Evolutionary conservation across 805 yeast species (phyloP).

Genomic region (Spathaspora arborariae): DNA sequence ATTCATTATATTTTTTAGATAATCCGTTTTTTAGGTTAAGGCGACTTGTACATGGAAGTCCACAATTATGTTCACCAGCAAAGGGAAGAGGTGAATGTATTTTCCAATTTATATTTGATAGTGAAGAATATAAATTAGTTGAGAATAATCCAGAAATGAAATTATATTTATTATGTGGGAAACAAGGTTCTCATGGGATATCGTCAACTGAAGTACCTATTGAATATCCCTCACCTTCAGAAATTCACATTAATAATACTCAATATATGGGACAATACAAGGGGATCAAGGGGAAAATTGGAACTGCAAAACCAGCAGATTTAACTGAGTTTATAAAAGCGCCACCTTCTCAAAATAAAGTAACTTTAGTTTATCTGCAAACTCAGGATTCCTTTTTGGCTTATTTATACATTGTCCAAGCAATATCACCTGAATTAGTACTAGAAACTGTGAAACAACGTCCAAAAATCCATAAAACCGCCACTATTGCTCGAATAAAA

Average conservation of each 20-base stretch:
- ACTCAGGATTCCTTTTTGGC: constrained; percentile 48
- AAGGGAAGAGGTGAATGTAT: constrained; percentile 41
- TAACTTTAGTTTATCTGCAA: constrained; percentile 57
- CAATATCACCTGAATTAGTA: constrained; percentile 18
- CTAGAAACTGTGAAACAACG: constrained; percentile 22
- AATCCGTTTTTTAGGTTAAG: constrained; percentile 55
- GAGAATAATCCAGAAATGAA: constrained; percentile 16
- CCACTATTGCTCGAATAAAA: constrained; percentile 48
- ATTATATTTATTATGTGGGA: constrained; percentile 56
- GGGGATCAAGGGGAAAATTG: constrained; percentile 73
- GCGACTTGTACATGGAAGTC: constrained; percentile 44
- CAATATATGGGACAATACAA: constrained; percentile 42
- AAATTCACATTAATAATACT: constrained; percentile 60
- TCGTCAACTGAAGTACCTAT: constrained; percentile 34
- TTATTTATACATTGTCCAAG: constrained; percentile 57
- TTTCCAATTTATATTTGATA: constrained; percentile 38
- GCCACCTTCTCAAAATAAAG: constrained; percentile 31
- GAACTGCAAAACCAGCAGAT: constrained; percentile 82
- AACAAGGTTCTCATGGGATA: constrained; percentile 12
- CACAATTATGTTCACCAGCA: constrained; percentile 42
- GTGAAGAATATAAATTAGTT: constrained; percentile 40
- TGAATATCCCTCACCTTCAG: constrained; percentile 71
- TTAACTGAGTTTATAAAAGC: constrained; percentile 45
- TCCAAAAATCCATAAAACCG: constrained; percentile 49
- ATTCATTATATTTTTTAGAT: constrained; percentile 46